Evolutionary conservation across 2,329 filamentous ascomycete genomes (phyloP).

Genomic region (Botryotinia calthae): DNA sequence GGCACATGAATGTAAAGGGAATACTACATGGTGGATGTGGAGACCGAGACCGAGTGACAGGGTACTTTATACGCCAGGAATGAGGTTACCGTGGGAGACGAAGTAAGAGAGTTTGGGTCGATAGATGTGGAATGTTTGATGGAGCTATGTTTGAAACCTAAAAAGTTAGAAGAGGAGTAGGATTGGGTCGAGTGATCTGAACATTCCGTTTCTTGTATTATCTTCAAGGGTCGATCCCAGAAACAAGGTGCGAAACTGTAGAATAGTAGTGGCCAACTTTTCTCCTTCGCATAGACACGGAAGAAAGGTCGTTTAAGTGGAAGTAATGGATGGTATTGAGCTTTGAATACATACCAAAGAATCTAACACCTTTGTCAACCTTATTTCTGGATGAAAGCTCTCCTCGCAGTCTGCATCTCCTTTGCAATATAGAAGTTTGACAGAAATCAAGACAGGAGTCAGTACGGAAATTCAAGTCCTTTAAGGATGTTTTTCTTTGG

Average conservation of each 20-base stretch:
- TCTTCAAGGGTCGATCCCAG: rapidly evolving
- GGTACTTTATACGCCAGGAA: neutral
- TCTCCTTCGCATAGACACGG: neutral
- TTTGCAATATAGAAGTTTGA: neutral
- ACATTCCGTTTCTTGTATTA: neutral
- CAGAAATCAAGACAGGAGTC: neutral
- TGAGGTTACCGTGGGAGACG: neutral
- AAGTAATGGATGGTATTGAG: neutral
- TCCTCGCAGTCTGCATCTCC: neutral
- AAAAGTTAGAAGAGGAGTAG: neutral
- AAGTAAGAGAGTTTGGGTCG: neutral
- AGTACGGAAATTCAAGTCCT: neutral
- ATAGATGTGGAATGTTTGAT: neutral
- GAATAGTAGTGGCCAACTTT: too few relatives aligned
- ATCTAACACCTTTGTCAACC: neutral
- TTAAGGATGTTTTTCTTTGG: rapidly evolving
- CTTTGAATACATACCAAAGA: neutral
- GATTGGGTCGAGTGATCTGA: neutral
- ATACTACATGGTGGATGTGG: slow-evolving; percentile 15
- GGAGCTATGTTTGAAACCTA: neutral
- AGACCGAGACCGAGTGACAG: neutral
- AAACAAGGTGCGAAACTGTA: neutral
- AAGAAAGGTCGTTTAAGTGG: neutral
- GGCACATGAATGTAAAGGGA: neutral
- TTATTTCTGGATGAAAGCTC: neutral